Percentiles rank a stretch among this genome's conserved stretches.
Evolutionary conservation across 1,139 yeast species (phyloP).

Genomic region (Sugiyamaella japonica): DNA sequence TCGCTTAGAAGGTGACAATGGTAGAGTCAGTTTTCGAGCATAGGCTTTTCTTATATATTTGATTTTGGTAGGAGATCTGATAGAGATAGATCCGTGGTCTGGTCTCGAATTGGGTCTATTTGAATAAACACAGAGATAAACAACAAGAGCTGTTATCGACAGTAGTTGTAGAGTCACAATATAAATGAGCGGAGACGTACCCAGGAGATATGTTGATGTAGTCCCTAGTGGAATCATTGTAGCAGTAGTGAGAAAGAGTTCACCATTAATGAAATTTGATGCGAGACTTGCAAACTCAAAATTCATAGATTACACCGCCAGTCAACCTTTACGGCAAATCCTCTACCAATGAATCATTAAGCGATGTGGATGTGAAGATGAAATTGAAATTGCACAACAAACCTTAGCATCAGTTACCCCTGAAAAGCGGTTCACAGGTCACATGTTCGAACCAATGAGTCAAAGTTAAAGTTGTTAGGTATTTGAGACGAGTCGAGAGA

Average conservation of each 20-base stretch:
- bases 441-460: neutral
- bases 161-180: neutral
- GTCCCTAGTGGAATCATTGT: neutral
- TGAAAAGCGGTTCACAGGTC: neutral
- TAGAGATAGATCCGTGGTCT: neutral
- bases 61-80: conserved; percentile 4
- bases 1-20: conserved; percentile 7
- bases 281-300: neutral
- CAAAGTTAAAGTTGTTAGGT: neutral
- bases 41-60: conserved; percentile 2
- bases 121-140: neutral
- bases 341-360: neutral
- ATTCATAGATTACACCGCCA: too few relatives aligned
- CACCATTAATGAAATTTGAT: too few relatives aligned
- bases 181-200: conserved; percentile 3
- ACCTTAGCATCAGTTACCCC: conserved; percentile 3
- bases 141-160: conserved; percentile 1
- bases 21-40: neutral
- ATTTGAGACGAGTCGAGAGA: neutral
- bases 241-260: neutral
- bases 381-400: conserved; percentile 3
- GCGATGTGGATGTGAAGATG: neutral
- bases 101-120: neutral
- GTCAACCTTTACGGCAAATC: too few relatives aligned
- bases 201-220: neutral